These are phyloP conservation scores for Lomentospora prolificans DNA, from an alignment of 2,329 filamentous ascomycete species.

Conservation along the genomic window DNA sequence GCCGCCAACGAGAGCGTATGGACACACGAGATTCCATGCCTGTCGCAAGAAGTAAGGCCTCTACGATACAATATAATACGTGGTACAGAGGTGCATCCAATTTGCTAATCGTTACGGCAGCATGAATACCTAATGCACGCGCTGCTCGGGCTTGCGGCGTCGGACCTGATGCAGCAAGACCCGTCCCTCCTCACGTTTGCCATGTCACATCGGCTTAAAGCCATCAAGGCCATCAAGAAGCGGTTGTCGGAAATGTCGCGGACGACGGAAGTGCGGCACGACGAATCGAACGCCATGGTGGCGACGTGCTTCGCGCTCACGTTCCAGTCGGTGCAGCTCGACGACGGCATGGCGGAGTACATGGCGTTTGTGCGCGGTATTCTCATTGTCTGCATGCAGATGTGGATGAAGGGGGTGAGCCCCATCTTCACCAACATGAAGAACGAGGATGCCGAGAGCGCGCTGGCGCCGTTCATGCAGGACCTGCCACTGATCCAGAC, in stretches of 20 bases:
- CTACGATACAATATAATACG: too few species aligned
- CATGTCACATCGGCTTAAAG: constrained; percentile 55
- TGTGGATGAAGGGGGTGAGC: constrained; percentile 37
- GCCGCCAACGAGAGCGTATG: constrained; percentile 56
- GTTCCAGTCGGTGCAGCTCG: constrained; percentile 47
- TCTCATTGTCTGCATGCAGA: constrained; percentile 42
- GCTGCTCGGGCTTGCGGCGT: constrained; percentile 58
- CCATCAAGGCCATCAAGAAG: constrained; percentile 52
- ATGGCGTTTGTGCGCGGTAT: constrained; percentile 52
- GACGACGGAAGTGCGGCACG: constrained; percentile 28
- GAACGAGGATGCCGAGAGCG: constrained; percentile 27
- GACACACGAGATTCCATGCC: constrained; percentile 56
- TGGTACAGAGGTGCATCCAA: too few species aligned
- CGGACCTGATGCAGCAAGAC: constrained; percentile 46
- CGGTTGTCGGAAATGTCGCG: constrained; percentile 34
- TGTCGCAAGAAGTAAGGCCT: constrained; percentile 57
- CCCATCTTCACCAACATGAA: constrained; percentile 40
- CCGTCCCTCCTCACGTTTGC: constrained; percentile 44
- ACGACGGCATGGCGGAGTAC: constrained; percentile 50
- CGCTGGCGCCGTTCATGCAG: constrained; percentile 35
- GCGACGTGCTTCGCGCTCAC: constrained; percentile 50
- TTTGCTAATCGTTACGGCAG: constrained; percentile 22
- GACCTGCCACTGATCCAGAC: constrained; percentile 33
- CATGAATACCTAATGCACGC: constrained; percentile 63
- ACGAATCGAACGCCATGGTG: constrained; percentile 49